A percentile compares a stretch with the other conserved stretches of the same genome.
Evolutionary conservation across 2,329 filamentous ascomycete genomes (phyloP).

Genomic region (Aspergillus transmontanensis): DNA sequence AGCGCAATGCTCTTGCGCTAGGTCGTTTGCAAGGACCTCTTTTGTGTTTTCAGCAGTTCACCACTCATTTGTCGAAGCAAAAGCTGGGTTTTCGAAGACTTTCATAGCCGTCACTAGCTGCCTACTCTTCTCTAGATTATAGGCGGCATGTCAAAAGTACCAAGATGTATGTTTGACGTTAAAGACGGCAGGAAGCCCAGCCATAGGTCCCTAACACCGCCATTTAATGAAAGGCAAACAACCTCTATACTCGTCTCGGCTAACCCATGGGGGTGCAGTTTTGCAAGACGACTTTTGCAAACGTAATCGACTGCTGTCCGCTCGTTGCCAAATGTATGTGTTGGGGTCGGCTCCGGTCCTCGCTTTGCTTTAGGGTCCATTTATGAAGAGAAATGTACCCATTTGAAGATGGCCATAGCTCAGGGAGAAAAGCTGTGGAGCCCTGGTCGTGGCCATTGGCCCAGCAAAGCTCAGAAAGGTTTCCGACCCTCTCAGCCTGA

Average conservation of each 20-base stretch:
- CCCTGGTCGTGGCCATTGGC: conserved; percentile 19
- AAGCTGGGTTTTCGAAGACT: background rate
- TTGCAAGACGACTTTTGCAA: conserved; percentile 28
- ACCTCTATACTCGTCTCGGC: conserved; percentile 20
- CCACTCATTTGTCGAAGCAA: background rate
- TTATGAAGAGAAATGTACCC: conserved; percentile 5
- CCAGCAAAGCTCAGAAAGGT: conserved; percentile 10
- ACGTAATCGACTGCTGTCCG: conserved; percentile 33
- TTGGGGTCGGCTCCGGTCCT: conserved; percentile 7
- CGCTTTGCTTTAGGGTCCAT: conserved; percentile 5
- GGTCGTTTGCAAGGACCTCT: conserved; percentile 21
- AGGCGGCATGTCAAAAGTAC: conserved; percentile 21
- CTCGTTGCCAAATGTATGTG: conserved; percentile 12
- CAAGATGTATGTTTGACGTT: conserved; percentile 29
- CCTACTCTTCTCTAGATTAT: background rate
- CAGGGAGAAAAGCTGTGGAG: conserved; percentile 13
- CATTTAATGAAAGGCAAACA: conserved; percentile 32
- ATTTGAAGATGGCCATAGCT: conserved; percentile 9
- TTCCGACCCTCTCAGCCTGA: conserved; percentile 19
- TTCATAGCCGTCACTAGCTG: background rate
- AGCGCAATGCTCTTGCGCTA: conserved; percentile 5
- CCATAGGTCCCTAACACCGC: conserved; percentile 25
- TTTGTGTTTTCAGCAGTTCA: background rate
- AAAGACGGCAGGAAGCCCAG: conserved; percentile 21
- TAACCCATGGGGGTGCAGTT: conserved; percentile 22